Base-by-base conservation (phyloP, 2,329 filamentous ascomycete genomes). In the Xylaria digitata region DNA sequence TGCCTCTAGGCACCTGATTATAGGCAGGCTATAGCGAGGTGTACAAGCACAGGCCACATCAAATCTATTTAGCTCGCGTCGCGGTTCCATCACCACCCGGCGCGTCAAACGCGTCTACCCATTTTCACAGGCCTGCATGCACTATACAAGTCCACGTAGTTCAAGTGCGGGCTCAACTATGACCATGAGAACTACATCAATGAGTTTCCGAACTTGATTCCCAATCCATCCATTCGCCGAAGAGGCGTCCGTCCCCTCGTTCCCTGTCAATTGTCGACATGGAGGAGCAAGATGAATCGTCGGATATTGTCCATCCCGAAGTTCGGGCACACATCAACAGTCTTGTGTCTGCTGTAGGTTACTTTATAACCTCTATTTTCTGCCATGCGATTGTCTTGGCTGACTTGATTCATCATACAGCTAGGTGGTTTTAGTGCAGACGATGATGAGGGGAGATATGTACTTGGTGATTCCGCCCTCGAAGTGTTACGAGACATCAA, bases 321-420 rank as follows among this genome's bases (percentile, higher is more conserved):
- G 93, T 97, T 75, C 91, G 94, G 77, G 94, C 94, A 32, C 93
- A 97, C 81, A 90, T 99, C 76, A 95, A 92, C 82, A 97, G 93
- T 82, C 89, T 99, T 37, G 92, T 97, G 70, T 95, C 94, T 76
- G 96, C 96, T 68, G 94, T 96, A 85, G 77, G 91, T 86, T 68
- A 73, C 57, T 32, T 30, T 13, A 54, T 40, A 42, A 34, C 52
- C 6, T 30, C 30, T 45, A 53, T 54, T 19, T 52, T 46, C 17
- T 34, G 40, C 45, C 48, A 43, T 48, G n/a, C 17, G 42, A 50
- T 56, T n/a, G 40, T 62, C 26, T 15, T 15, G 32, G 53, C 62
- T 64, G 59, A 61, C 63, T 66, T 65, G 73, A 73, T 73, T 69
- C 46, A 72, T 71, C 17, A 63, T 53, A 46, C 78, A 97, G 93